Base-by-base conservation (phyloP, 148 eudicot species). In the Diospyros lotus region DNA sequence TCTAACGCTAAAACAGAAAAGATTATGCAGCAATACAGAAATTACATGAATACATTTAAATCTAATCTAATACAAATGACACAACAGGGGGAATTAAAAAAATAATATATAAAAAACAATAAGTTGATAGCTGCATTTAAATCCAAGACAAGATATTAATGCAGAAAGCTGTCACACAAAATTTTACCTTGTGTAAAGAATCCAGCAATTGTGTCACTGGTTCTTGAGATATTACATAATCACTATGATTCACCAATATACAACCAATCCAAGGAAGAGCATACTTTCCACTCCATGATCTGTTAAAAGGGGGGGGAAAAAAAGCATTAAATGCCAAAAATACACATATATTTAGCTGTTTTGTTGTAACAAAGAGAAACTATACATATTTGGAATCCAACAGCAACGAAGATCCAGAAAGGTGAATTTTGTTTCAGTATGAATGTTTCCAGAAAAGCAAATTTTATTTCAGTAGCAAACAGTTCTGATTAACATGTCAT, bases 231-330 rank as follows among this genome's bases (percentile, higher is more conserved):
- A 83, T 66, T 62, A 89, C 68, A 64, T 81, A 90, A 72, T 83
- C 80, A 71, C 91, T 76, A 63, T 90, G 96, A 73, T 85, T 85
- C 73, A 88, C 88, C 85, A 92, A 66, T 81, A 88, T 81, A 74
- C 86, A 84, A 81, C 81, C 82, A 66, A 95, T 86, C 98, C 98
- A 95, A n/a, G 97, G 91, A 77, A 92, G 90, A 78, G 90, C 87
- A 79, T 82, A 77, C 81, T 83, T 89, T 64, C 86, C 91, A 75
- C 60, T 73, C 80, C 79, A 76, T 70, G 94, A 80, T 81, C 98
- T 95, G 89, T 81, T 11, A 59, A 83, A 77, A 28, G 28, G 28
- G 28, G 28, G 28, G 55, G 64, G 44, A 61, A 71, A 39, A 41
- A 76, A 45, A 43, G 28, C 50, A 4, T 68, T 43, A 12, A 43